These are phyloP conservation scores for Prunus padus DNA, from an alignment of 306 rosid genomes.

Conservation along the genomic window DNA sequence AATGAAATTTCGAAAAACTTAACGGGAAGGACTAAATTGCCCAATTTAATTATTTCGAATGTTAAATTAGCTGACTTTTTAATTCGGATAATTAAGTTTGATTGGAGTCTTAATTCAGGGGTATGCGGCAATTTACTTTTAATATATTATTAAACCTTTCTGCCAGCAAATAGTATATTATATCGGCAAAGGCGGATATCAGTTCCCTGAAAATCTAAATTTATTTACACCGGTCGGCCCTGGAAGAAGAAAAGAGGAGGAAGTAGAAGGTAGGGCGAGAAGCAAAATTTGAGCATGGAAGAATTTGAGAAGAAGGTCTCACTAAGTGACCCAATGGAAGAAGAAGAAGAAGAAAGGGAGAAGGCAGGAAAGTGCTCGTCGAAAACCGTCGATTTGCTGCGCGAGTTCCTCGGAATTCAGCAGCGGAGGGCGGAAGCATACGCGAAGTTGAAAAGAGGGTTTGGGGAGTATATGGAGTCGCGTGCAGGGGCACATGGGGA, in stretches of 20 bases:
- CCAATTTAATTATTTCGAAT: too few species aligned
- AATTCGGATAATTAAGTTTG: too few species aligned
- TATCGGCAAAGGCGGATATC: too few species aligned
- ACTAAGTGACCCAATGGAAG: conserved; percentile 45
- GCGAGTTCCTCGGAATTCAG: conserved; percentile 58
- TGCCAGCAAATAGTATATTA: too few species aligned
- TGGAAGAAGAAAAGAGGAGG: background rate
- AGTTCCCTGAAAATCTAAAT: background rate
- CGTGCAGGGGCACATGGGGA: conserved; percentile 58
- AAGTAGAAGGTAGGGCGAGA: too few species aligned
- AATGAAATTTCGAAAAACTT: too few species aligned
- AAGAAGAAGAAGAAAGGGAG: conserved; percentile 7
- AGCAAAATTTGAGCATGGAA: conserved; percentile 30
- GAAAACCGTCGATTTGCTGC: conserved; percentile 44
- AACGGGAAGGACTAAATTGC: too few species aligned
- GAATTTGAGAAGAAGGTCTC: conserved; percentile 66
- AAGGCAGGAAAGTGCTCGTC: conserved; percentile 16
- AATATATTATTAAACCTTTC: too few species aligned
- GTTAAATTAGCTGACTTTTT: too few species aligned
- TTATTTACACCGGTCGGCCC: background rate
- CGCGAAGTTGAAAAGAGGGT: conserved; percentile 56
- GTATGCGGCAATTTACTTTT: too few species aligned
- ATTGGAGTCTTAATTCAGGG: too few species aligned
- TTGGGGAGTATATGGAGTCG: conserved; percentile 44
- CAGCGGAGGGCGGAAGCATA: conserved; percentile 80